phyloP scores from a whole-genome alignment of 768 basidiomycete genomes.

The Daedalea quercina region DNA sequence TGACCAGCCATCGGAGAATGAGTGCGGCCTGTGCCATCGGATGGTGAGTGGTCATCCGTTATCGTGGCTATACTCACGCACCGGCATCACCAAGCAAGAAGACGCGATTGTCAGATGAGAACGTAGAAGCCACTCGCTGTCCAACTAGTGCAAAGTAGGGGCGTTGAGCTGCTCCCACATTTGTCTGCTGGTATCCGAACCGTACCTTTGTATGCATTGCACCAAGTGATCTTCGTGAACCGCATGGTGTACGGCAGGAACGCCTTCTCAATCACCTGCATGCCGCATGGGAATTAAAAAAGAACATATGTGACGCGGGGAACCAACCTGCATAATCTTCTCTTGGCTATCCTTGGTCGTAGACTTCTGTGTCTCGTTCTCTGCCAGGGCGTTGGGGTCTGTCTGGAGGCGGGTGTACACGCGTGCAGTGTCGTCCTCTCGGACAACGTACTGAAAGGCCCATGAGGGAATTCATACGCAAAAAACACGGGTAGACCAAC shows the following conservation, averaged over 20 bases:
- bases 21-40: constrained; percentile 31
- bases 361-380: constrained; percentile 34
- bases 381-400: constrained; percentile 30
- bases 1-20: constrained; percentile 67
- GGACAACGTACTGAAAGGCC: constrained; percentile 69
- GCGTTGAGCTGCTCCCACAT: not conserved
- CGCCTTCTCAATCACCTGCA: constrained; percentile 47
- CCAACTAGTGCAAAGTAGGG: constrained; percentile 37
- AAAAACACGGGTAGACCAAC: constrained; percentile 52
- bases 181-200: not conserved
- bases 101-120: constrained; percentile 52
- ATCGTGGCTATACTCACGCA: not conserved
- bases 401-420: constrained; percentile 57
- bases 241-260: constrained; percentile 50
- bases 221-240: constrained; percentile 54
- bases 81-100: constrained; percentile 79
- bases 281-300: constrained; percentile 7
- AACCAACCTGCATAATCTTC: constrained; percentile 34
- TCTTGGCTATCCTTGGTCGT: not conserved
- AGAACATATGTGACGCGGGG: constrained; percentile 42
- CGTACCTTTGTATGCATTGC: constrained; percentile 67
- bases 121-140: constrained; percentile 65
- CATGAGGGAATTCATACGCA: constrained; percentile 58
- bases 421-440: constrained; percentile 61
- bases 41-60: too few relatives aligned